Evolutionary conservation across 306 rosid genomes (phyloP), one percentile per base, ranked within the genome.

Genomic region (Cicer bijugum): DNA sequence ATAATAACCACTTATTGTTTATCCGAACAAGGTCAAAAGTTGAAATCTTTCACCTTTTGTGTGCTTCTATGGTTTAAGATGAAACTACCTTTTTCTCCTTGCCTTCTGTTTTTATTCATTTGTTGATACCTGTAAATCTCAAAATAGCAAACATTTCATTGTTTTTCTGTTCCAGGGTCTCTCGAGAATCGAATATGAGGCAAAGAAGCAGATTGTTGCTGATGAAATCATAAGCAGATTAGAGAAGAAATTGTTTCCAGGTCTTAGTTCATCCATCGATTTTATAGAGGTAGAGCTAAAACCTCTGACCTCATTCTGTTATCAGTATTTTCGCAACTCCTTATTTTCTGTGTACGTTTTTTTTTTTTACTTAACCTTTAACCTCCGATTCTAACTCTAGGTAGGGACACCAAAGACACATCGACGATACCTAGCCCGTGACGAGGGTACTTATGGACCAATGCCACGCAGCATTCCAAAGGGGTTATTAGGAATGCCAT

Each of bases 371-470:
- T 57, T 78, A 44, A 75, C 44, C 37, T 45, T 61, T 58, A 46
- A 52, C 12, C 43, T 38, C 50, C 55, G 12, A 58, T 16, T 56
- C 62, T 57, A 23, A n/a, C 73, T 80, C 80, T 67, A 91, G 99
- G 90, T 94, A 44, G 99, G 97, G 74, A 89, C 97, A 73, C 99
- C 97, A 37, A 94, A 90, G 90, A 94, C 97, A 64, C 97, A 91
- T 77, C 77, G 90, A 74, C 86, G 97, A 56, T 94, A 74, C 87
- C 80, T 94, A 70, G 99, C 99, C 59, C 92, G 97, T 43, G 91
- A 83, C 8, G 70, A 82, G 77, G 97, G 99, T 70, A 94, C 99
- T 39, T 94, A 94, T 0, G 96, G 99, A 78, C 99, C 99, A 20
- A 89, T 94, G 96, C 99, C 99, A 0, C 90, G 96, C 8, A 50